Percentiles rank a stretch among this genome's conserved stretches.
phyloP scores from a whole-genome alignment of 2,329 filamentous ascomycete species.

The Triangularia verruculosa region DNA sequence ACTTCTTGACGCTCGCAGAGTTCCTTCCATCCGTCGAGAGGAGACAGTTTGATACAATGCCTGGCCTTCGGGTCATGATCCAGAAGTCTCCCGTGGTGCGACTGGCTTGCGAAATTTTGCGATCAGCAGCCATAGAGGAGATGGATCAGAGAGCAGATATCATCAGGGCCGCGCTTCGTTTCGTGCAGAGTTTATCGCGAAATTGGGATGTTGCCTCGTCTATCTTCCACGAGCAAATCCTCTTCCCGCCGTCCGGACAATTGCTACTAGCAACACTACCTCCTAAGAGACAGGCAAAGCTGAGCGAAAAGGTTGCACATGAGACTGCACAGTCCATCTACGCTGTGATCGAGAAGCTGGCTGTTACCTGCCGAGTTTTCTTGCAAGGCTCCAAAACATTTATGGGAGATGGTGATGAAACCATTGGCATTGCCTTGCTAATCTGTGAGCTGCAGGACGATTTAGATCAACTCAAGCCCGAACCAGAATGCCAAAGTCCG shows the following conservation, averaged over 20 bases:
- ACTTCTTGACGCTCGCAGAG: conserved; percentile 18
- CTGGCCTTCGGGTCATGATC: conserved; percentile 20
- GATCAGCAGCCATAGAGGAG: conserved; percentile 30
- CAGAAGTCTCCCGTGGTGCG: conserved; percentile 28
- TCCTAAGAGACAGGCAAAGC: not conserved
- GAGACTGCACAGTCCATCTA: conserved; percentile 31
- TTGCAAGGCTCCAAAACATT: not conserved
- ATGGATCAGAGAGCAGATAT: conserved; percentile 28
- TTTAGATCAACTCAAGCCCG: not conserved
- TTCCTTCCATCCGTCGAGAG: conserved; percentile 10
- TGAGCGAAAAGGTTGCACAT: conserved; percentile 1
- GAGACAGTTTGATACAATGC: conserved; percentile 1
- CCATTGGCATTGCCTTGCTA: not conserved
- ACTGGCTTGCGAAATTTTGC: conserved; percentile 27
- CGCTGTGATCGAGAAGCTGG: conserved; percentile 30
- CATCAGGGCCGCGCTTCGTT: conserved; percentile 39
- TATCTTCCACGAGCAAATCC: conserved; percentile 34
- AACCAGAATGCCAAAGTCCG: not conserved
- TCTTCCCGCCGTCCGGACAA: conserved; percentile 35
- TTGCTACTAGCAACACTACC: conserved; percentile 34
- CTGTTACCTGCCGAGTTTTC: conserved; percentile 8
- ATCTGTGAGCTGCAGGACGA: not conserved
- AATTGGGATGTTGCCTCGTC: conserved; percentile 33
- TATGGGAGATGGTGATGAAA: not conserved
- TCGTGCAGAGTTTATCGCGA: conserved; percentile 36